These are phyloP conservation scores for Tetrahymena elliotti DNA, from an alignment of 73 alveolate species.

Conservation along the genomic window DNA sequence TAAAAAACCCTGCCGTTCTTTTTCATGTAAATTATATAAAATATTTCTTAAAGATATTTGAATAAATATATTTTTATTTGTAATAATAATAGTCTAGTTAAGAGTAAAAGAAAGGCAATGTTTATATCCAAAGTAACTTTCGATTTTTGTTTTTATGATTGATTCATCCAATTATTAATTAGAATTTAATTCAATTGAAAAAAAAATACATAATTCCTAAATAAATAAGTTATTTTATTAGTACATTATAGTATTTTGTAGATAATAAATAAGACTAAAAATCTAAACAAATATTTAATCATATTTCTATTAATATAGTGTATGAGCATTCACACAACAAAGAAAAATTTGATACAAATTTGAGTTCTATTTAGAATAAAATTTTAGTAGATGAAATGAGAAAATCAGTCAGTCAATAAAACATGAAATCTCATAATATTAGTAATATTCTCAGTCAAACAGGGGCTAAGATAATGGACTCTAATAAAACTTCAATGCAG, in stretches of 20 bases:
- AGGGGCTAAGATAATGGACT: neutral
- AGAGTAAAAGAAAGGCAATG: neutral
- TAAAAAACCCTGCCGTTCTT: neutral
- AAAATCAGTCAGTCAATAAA: neutral
- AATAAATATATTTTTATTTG: neutral
- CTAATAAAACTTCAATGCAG: neutral
- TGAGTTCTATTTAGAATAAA: neutral
- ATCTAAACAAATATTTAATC: too few relatives aligned
- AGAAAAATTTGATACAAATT: neutral
- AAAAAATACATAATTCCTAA: too few relatives aligned
- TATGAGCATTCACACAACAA: neutral
- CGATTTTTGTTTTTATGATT: neutral
- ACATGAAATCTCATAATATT: neutral
- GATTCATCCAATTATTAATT: neutral
- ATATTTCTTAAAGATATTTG: neutral
- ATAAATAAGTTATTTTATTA: too few relatives aligned
- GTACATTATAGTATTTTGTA: too few relatives aligned
- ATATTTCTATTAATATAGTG: neutral
- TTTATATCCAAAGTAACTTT: neutral
- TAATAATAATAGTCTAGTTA: neutral
- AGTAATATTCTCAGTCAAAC: neutral
- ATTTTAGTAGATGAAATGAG: neutral
- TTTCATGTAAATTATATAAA: neutral
- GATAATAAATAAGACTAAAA: too few relatives aligned
- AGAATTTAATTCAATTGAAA: neutral